These are phyloP conservation scores for Spiromastix sp. DNA, from an alignment of 2,329 filamentous ascomycete genomes.

Conservation along the genomic window DNA sequence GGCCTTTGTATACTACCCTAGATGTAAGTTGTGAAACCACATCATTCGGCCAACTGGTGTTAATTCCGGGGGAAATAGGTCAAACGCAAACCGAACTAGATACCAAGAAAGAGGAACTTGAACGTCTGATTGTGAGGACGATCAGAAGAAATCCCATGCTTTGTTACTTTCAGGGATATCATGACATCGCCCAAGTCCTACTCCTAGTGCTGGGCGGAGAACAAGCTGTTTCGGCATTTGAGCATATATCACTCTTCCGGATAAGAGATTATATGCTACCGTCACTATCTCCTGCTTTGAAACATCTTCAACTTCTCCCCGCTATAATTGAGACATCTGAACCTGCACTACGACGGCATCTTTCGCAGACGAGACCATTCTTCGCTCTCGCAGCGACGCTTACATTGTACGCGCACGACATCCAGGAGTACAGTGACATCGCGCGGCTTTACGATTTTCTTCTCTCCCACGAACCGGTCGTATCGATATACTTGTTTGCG, in stretches of 20 bases:
- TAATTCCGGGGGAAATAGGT: too few relatives aligned
- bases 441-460: constrained; percentile 87
- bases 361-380: constrained; percentile 72
- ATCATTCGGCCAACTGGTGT: too few relatives aligned
- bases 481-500: constrained; percentile 84
- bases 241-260: constrained; percentile 75
- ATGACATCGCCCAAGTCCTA: constrained; percentile 95
- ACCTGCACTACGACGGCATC: constrained; percentile 58
- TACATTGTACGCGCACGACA: constrained; percentile 94
- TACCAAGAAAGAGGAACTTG: constrained; percentile 64
- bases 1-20: constrained; percentile 95
- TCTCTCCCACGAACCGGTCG: constrained; percentile 74
- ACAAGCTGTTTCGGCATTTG: constrained; percentile 52
- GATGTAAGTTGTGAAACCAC: constrained; percentile 43
- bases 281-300: constrained; percentile 65
- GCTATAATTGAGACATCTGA: constrained; percentile 67
- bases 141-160: constrained; percentile 73
- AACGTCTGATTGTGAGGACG: constrained; percentile 66
- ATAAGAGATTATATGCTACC: constrained; percentile 98
- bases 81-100: constrained; percentile 54
- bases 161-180: constrained; percentile 96
- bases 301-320: constrained; percentile 79
- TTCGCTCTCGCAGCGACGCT: constrained; percentile 89
- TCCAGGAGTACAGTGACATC: constrained; percentile 81
- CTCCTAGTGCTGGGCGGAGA: constrained; percentile 67